These are phyloP conservation scores for Colletotrichum lentis DNA, from an alignment of 2,329 filamentous ascomycete genomes.

Conservation along the genomic window DNA sequence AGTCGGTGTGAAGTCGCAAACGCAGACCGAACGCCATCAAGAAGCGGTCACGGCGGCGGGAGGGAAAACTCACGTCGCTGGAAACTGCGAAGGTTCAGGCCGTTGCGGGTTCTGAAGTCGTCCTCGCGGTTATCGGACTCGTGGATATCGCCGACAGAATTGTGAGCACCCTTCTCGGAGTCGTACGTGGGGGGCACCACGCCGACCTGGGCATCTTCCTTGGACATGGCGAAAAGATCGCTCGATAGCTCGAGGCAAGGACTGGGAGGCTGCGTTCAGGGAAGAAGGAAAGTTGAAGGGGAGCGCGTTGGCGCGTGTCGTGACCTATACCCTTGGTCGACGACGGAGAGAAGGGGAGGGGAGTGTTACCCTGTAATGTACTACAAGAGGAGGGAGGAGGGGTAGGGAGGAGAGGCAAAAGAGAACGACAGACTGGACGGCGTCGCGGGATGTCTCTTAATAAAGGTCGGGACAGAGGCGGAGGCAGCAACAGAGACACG, in stretches of 20 bases:
- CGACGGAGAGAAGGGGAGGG: constrained; percentile 14
- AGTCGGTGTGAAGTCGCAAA: constrained; percentile 6
- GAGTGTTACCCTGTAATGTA: constrained; percentile 26
- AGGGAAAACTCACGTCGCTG: constrained; percentile 44
- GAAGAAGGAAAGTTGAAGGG: neutral
- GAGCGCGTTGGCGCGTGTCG: constrained; percentile 29
- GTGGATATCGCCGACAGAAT: constrained; percentile 26
- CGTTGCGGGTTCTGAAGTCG: constrained; percentile 50
- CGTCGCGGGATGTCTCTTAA: constrained; percentile 30
- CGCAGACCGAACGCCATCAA: neutral
- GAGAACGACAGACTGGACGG: neutral
- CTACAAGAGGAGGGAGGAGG: constrained; percentile 19
- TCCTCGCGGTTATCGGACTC: constrained; percentile 42
- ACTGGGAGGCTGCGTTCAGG: neutral
- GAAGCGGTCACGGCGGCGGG: neutral
- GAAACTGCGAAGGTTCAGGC: constrained; percentile 51
- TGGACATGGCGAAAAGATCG: constrained; percentile 26
- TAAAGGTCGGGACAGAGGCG: constrained; percentile 22
- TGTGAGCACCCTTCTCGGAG: constrained; percentile 38
- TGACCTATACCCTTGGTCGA: constrained; percentile 30
- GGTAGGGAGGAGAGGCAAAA: neutral
- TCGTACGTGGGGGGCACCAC: constrained; percentile 36
- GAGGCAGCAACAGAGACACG: neutral
- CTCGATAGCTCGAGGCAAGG: constrained; percentile 10
- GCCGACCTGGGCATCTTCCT: constrained; percentile 33